Evolutionary conservation across 495 filamentous ascomycete genomes (phyloP), one percentile per base, ranked within the genome.

Genomic region (Amniculicola lignicola): DNA sequence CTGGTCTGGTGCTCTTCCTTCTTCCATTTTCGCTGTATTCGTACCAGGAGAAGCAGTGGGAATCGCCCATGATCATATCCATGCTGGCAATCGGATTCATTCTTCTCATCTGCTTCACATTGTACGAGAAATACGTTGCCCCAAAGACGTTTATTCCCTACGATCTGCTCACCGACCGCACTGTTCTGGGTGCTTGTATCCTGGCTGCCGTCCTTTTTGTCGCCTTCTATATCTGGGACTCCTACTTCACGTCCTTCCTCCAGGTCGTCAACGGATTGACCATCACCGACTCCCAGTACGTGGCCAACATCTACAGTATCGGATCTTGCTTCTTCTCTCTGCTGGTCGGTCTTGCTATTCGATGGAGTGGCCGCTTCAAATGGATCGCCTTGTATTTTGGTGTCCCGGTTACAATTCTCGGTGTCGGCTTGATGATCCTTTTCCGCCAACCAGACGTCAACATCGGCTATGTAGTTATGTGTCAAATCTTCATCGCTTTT

Each of bases 401-500:
- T 52, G 57, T 87, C 0, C 83, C 85, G 0, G 67, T 89, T n/a
- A 73, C 79, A 66, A 73, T 86, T 28, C 78, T 87, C 21, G 78
- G 85, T 3, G 78, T 81, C 0, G 78, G 85, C 16, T 76, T 87
- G 46, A 80, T 87, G 79, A 87, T 77, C 61, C 77, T 72, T 55
- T 89, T 88, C 77, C 83, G 86, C 37, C 72, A 80, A 51, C 69
- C 74, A 2, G 72, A 77, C 31, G 69, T 70, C 16, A 64, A 76
- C 46, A 74, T 89, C 43, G 85, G 84, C 18, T 87, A 83, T 67
- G 71, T 90, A 19, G 73, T 89, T 70, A 88, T 89, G 82, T 85
- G 81, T 62, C 84, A 89, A 68, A 86, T 90, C 66, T 84, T 89
- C 70, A 87, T 90, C 60, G 82, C 86, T 18, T 80, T 91, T 48